A percentile compares a stretch with the other conserved stretches of the same genome.
Evolutionary conservation across 306 rosid species (phyloP).

Genomic region (Fagus sylvatica): DNA sequence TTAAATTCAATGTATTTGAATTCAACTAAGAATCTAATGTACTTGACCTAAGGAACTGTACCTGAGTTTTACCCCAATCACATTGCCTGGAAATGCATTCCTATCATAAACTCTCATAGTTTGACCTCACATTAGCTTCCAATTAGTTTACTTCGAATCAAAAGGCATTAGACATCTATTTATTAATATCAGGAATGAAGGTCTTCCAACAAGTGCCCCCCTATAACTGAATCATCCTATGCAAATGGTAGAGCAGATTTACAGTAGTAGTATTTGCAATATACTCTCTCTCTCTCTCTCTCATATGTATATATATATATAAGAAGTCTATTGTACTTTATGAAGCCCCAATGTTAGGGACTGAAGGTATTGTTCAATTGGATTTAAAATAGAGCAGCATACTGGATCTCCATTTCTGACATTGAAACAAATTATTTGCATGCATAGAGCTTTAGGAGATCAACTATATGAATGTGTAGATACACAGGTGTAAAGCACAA

Average conservation of each 20-base stretch:
- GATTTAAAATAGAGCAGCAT: too few relatives aligned
- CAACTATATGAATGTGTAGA: not conserved
- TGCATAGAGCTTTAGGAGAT: not conserved
- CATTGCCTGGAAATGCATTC: not conserved
- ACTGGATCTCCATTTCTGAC: too few relatives aligned
- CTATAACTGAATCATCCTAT: not conserved
- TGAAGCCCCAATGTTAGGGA: too few relatives aligned
- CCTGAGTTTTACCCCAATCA: not conserved
- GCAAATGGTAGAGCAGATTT: not conserved
- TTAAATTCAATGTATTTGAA: too few relatives aligned
- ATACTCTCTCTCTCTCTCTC: too few relatives aligned
- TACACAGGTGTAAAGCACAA: not conserved
- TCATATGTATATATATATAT: too few relatives aligned
- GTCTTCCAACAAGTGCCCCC: not conserved
- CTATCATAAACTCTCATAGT: not conserved
- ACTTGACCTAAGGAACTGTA: too few relatives aligned
- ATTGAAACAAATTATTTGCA: not conserved
- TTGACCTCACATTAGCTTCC: not conserved
- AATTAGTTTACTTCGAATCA: not conserved
- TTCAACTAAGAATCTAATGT: too few relatives aligned
- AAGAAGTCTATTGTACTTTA: too few relatives aligned
- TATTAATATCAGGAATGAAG: not conserved
- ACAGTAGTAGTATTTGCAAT: too few relatives aligned
- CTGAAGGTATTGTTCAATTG: too few relatives aligned
- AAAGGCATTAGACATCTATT: not conserved